Evolutionary conservation across 805 yeast genomes (phyloP).

Genomic region (Wickerhamiella kazuoi): DNA sequence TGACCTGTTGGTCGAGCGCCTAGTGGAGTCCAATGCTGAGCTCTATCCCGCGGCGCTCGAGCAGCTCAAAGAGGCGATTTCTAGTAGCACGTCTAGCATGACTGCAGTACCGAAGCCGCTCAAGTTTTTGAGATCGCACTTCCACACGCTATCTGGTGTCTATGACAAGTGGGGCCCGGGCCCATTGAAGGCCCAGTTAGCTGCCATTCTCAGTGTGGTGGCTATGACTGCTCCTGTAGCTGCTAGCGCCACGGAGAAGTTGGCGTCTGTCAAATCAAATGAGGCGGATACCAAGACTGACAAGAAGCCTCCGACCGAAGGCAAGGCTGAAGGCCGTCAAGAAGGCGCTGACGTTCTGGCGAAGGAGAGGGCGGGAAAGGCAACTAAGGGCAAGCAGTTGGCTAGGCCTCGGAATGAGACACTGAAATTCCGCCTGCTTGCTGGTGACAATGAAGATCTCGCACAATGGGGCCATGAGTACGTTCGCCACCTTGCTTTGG

Average conservation of each 20-base stretch:
- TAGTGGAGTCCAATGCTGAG: slow-evolving; percentile 27
- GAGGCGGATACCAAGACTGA: not conserved
- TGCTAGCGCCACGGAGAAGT: not conserved
- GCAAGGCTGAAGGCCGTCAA: not conserved
- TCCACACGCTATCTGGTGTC: slow-evolving; percentile 44
- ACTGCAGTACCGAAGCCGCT: slow-evolving; percentile 98
- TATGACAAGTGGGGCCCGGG: slow-evolving; percentile 44
- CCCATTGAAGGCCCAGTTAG: slow-evolving; percentile 30
- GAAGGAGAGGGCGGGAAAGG: not conserved
- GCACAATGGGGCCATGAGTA: slow-evolving; percentile 97
- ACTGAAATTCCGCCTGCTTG: slow-evolving; percentile 55
- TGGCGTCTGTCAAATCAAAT: too few relatives aligned
- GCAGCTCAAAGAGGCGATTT: slow-evolving; percentile 56
- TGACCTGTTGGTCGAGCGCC: slow-evolving; percentile 68
- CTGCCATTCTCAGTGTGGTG: slow-evolving; percentile 79
- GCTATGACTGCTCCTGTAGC: slow-evolving; percentile 49
- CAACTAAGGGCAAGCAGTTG: slow-evolving; percentile 28
- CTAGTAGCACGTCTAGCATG: slow-evolving; percentile 93
- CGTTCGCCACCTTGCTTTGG: slow-evolving; percentile 85
- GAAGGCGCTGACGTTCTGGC: not conserved
- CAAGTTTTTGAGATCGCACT: slow-evolving; percentile 83
- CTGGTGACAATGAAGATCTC: slow-evolving; percentile 35
- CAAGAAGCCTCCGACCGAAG: not conserved
- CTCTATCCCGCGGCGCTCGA: slow-evolving; percentile 46
- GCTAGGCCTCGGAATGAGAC: slow-evolving; percentile 66